Conservation (phyloP, 352 stramenopile species). For the Globisporangium takayamanum region DNA sequence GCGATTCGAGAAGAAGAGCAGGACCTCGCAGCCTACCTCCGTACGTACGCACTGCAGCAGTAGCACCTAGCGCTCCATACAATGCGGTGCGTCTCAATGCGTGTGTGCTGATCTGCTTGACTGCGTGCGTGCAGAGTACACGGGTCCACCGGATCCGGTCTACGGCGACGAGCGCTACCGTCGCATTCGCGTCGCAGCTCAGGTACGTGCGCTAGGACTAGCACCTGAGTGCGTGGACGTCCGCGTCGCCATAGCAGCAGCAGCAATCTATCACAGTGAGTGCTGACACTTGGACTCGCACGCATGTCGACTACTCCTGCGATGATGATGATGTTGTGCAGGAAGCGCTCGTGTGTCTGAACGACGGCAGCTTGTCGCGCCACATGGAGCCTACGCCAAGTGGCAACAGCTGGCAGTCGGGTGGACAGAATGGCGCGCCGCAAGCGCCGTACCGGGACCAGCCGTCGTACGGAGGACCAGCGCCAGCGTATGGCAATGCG, state of each 20-base stretch:
- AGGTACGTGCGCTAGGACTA: slow-evolving; percentile 25
- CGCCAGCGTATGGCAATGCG: slow-evolving; percentile 6
- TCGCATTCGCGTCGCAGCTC: slow-evolving; percentile 70
- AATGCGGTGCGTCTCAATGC: background rate
- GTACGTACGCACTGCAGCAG: slow-evolving; percentile 25
- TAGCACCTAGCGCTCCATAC: too few species aligned
- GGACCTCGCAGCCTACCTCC: slow-evolving; percentile 60
- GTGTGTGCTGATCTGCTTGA: slow-evolving; percentile 3
- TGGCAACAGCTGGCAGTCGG: slow-evolving; percentile 19
- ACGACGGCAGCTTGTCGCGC: slow-evolving; percentile 57
- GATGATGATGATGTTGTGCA: slow-evolving; percentile 5
- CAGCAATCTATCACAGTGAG: too few species aligned
- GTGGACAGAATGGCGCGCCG: slow-evolving; percentile 1
- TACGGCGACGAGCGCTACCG: slow-evolving; percentile 82
- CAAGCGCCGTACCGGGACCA: slow-evolving; percentile 12
- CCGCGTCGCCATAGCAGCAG: background rate
- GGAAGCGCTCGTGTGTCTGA: slow-evolving; percentile 75
- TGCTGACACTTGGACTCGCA: background rate
- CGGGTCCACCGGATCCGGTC: slow-evolving; percentile 63
- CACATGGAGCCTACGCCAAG: slow-evolving; percentile 25
- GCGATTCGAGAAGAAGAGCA: slow-evolving; percentile 64
- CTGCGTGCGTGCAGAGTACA: slow-evolving; percentile 45
- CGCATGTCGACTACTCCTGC: background rate
- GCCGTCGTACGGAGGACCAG: slow-evolving; percentile 5
- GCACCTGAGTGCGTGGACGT: background rate